Evolutionary conservation across 495 filamentous ascomycete species (phyloP), one percentile per base, ranked within the genome.

Genomic region (Echria macrotheca): DNA sequence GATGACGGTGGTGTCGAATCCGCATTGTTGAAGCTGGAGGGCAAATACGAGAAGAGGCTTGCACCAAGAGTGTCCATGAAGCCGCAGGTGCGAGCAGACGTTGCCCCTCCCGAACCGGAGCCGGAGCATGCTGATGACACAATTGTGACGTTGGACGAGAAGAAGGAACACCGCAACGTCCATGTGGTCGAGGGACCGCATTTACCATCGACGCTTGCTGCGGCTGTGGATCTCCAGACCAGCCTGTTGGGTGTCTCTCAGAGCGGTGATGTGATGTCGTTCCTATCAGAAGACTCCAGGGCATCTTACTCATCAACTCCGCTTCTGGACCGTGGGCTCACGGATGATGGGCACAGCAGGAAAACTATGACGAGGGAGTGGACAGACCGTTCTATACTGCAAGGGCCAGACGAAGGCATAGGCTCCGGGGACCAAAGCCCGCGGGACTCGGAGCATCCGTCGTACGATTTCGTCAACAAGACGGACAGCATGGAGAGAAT

Each of bases 1-100:
- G 86, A 87, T 46, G 89, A 93, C 64, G 91, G 91, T n/a, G 91
- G 91, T 15, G 79, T 96, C 40, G 93, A 96, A 60, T 89, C 91
- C 11, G 89, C 93, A 5, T 60, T 99, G 52, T 68, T 91, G 52
- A 97, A 96, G 57, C 76, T 99, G 3, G 94, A 99, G 71, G 93
- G 93, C 5, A 90, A 85, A 57, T 94, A 81, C 66, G 74, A 83
- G 53, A 84, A 73, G 57, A 69, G 61, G 47, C 57, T 58, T 8
- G 47, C 47, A n/a, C 40, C 54, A 49, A 67, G 63, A 52, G 56
- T 68, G 47, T 69, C 71, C 1, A 69, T 70, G 52, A 65, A 69
- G 15, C 56, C 67, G 7, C 50, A 60, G 9, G 58, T 44, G 19
- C 57, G 50, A 33, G 47, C 57, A 3, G 33, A 21, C 3, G 51